Percentiles rank a stretch among this genome's conserved stretches.
These are phyloP conservation scores for Mallotus nudiflorus DNA, from an alignment of 345 rosid species.

Conservation along the genomic window DNA sequence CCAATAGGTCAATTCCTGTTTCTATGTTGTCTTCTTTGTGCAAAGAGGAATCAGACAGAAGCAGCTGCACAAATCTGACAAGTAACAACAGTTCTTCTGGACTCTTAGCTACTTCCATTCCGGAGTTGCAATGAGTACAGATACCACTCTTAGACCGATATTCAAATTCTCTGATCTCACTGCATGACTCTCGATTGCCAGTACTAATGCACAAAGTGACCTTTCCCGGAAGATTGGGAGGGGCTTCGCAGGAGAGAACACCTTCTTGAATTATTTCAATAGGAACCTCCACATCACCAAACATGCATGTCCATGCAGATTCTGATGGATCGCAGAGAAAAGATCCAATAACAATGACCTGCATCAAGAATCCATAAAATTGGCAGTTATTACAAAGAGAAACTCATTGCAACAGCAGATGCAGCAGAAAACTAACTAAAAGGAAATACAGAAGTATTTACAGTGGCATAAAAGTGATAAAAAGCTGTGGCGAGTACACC, in stretches of 20 bases:
- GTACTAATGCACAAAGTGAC: slow-evolving; percentile 76
- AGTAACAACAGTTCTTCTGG: slow-evolving; percentile 66
- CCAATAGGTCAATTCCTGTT: slow-evolving; percentile 34
- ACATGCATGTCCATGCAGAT: slow-evolving; percentile 87
- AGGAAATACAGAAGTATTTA: background rate
- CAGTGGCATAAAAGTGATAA: background rate
- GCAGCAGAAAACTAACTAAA: slow-evolving; percentile 2
- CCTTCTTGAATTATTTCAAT: slow-evolving; percentile 77
- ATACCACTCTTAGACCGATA: slow-evolving; percentile 48
- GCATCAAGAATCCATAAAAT: slow-evolving; percentile 38
- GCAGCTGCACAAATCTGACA: slow-evolving; percentile 70
- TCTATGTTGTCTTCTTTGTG: slow-evolving; percentile 36
- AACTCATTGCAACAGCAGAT: background rate
- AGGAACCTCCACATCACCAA: slow-evolving; percentile 85
- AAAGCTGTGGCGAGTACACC: background rate
- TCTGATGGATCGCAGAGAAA: slow-evolving; percentile 80
- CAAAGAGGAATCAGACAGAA: slow-evolving; percentile 48
- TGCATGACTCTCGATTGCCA: slow-evolving; percentile 67
- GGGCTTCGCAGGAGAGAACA: slow-evolving; percentile 72
- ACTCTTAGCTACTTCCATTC: slow-evolving; percentile 39
- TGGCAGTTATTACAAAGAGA: background rate
- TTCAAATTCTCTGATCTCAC: slow-evolving; percentile 74
- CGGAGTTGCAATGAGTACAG: slow-evolving; percentile 35
- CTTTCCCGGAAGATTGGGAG: slow-evolving; percentile 71
- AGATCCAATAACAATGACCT: slow-evolving; percentile 88